Conservation (phyloP, 2,329 filamentous ascomycete species). For the Claviceps capensis region DNA sequence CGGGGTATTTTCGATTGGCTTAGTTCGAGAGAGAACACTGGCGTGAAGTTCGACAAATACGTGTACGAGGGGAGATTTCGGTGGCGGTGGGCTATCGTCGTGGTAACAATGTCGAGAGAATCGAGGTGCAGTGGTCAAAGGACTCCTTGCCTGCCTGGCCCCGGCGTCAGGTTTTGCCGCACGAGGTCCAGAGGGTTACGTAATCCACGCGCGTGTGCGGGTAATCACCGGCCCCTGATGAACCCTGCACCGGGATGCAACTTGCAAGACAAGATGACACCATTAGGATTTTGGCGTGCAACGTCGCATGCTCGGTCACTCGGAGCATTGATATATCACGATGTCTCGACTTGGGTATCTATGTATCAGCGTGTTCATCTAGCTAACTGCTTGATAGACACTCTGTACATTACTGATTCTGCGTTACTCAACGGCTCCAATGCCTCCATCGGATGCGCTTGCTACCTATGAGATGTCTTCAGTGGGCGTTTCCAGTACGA, state of each 20-base stretch:
- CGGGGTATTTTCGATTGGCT: constrained; percentile 7
- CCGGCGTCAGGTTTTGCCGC: constrained; percentile 29
- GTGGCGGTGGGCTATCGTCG: constrained; percentile 11
- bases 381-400: no score
- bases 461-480: no score
- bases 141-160: constrained; percentile 25
- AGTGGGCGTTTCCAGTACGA: no score
- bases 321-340: no score
- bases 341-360: no score
- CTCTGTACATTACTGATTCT: no score
- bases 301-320: no score
- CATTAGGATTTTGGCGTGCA: no score
- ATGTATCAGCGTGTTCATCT: no score
- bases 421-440: no score
- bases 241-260: not conserved
- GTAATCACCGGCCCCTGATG: constrained; percentile 1
- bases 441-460: no score
- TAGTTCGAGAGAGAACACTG: not conserved
- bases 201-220: not conserved
- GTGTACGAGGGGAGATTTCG: constrained; percentile 12
- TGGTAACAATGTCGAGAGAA: constrained; percentile 11
- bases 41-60: constrained; percentile 3
- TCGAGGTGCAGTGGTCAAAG: constrained; percentile 20
- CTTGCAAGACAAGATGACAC: not conserved
- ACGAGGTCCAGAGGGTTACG: constrained; percentile 5